A percentile compares a stretch with the other conserved stretches of the same genome.
Conservation (phyloP, 148 eudicot species). For the Camellia lanceoleosa region DNA sequence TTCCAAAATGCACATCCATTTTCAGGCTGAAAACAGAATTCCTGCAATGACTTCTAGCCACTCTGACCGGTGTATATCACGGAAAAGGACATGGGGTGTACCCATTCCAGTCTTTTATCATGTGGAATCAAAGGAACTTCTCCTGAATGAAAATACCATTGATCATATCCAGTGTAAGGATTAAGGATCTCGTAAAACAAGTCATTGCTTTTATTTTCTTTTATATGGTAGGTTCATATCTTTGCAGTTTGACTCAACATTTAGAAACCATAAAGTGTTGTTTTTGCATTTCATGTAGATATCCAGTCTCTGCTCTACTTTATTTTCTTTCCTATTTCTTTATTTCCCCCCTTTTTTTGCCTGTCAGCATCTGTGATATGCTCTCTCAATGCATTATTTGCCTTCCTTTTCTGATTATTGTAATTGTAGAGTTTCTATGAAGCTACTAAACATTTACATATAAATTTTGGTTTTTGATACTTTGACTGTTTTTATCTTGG, state of each 20-base stretch:
- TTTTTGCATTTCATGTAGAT: background rate
- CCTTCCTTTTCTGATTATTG: background rate
- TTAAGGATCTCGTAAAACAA: background rate
- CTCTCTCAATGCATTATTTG: background rate
- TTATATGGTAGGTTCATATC: background rate
- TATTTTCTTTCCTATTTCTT: background rate
- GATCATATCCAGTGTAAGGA: constrained; percentile 72
- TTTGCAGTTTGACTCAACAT: background rate
- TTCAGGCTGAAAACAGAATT: constrained; percentile 84
- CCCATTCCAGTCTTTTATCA: constrained; percentile 99
- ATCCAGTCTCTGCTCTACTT: background rate
- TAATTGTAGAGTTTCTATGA: background rate
- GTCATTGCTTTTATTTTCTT: background rate
- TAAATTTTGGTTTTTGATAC: background rate
- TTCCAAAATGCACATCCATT: constrained; percentile 6
- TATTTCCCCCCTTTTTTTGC: background rate
- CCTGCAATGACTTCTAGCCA: constrained; percentile 88
- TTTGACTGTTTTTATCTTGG: constrained; percentile 21
- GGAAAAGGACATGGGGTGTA: constrained; percentile 98
- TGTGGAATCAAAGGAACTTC: constrained; percentile 75
- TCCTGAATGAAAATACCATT: constrained; percentile 81
- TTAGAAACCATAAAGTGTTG: background rate
- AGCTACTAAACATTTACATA: background rate
- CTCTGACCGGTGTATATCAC: constrained; percentile 98
- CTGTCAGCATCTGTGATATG: background rate